Conservation (phyloP, 2,329 filamentous ascomycete species). For the Phaeosphaeria sp. region DNA sequence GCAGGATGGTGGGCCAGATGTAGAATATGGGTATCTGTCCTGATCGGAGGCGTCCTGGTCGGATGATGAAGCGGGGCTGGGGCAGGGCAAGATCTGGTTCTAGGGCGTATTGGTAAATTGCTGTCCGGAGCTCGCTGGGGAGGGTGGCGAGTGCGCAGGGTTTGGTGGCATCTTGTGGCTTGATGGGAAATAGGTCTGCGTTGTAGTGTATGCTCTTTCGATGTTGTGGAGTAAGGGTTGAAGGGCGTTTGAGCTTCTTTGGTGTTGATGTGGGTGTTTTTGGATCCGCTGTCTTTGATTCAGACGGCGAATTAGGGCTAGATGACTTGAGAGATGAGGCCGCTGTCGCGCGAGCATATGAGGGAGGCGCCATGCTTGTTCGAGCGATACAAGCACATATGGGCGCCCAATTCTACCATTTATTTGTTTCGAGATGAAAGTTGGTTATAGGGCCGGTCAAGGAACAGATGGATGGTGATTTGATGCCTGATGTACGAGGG, state of each 20-base stretch:
- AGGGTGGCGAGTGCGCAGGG: constrained; percentile 25
- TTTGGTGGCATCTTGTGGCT: constrained; percentile 14
- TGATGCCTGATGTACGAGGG: neutral
- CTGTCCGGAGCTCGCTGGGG: constrained; percentile 28
- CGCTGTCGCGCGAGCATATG: constrained; percentile 27
- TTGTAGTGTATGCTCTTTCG: constrained; percentile 15
- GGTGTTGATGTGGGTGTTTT: neutral
- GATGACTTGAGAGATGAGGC: constrained; percentile 18
- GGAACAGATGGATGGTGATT: neutral
- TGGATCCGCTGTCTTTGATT: neutral
- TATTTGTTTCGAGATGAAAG: neutral
- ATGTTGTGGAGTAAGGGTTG: constrained; percentile 11
- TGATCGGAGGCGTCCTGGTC: neutral
- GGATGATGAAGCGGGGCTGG: constrained; percentile 2
- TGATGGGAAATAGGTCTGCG: constrained; percentile 20
- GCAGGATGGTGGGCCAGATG: constrained; percentile 21
- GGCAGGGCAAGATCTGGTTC: constrained; percentile 4
- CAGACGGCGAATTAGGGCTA: neutral
- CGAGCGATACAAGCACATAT: neutral
- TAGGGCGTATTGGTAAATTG: constrained; percentile 24
- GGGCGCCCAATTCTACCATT: neutral
- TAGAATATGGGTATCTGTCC: no score
- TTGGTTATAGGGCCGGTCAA: neutral
- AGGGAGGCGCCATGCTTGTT: constrained; percentile 20
- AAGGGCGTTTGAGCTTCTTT: constrained; percentile 19